Evolutionary conservation across 176 grass and related monocot species (phyloP).

Genomic region (Phoenix roebelenii): DNA sequence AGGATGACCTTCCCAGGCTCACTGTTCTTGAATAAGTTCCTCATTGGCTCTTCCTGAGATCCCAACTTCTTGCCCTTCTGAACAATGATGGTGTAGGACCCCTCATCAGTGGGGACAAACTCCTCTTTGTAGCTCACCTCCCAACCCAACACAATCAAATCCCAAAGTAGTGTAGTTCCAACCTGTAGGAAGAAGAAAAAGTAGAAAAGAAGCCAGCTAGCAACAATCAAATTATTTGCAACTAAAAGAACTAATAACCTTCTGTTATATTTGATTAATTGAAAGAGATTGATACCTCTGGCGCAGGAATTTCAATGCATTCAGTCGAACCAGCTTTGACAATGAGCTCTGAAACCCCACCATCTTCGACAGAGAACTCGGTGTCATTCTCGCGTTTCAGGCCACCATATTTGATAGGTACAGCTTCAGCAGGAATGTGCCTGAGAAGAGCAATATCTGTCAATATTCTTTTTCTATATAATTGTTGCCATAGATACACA

Average conservation of each 20-base stretch:
- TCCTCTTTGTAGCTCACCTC: slow-evolving; percentile 98
- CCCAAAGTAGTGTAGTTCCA: slow-evolving; percentile 57
- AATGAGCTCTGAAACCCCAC: slow-evolving; percentile 38
- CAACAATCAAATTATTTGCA: too few species aligned
- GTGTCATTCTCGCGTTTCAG: slow-evolving; percentile 57
- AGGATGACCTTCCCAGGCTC: slow-evolving; percentile 75
- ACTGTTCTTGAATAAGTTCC: slow-evolving; percentile 66
- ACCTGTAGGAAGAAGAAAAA: slow-evolving; percentile 27
- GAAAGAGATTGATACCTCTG: slow-evolving; percentile 30
- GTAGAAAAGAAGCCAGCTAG: too few species aligned
- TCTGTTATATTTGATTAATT: not conserved
- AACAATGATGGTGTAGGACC: slow-evolving; percentile 75
- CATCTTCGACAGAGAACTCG: slow-evolving; percentile 43
- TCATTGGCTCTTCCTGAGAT: slow-evolving; percentile 40
- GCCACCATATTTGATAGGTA: slow-evolving; percentile 79
- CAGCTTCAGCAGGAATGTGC: slow-evolving; percentile 66
- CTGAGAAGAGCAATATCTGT: slow-evolving; percentile 14
- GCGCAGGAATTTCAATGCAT: slow-evolving; percentile 55
- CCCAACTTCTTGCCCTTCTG: slow-evolving; percentile 75
- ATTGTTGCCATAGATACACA: too few species aligned
- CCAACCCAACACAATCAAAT: slow-evolving; percentile 79
- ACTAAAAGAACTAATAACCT: too few species aligned
- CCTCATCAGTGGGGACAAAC: slow-evolving; percentile 74
- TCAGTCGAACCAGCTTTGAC: slow-evolving; percentile 50
- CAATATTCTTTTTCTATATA: not conserved